phyloP scores from a whole-genome alignment of 2,329 filamentous ascomycete genomes.

The Chaetoscypha palmicola region DNA sequence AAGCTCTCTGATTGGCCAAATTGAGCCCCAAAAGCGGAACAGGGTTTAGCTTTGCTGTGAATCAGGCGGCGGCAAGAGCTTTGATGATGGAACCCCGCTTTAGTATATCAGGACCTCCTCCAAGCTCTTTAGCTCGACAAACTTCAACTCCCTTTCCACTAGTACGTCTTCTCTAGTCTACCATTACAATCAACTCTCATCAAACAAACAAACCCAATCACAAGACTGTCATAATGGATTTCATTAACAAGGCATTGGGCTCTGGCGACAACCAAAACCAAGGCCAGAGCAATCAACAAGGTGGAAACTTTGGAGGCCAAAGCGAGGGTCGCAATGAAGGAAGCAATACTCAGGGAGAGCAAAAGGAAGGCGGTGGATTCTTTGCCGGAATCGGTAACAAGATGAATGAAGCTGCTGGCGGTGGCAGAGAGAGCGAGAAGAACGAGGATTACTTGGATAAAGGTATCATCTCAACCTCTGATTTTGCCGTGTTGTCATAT shows the following conservation, averaged over 20 bases:
- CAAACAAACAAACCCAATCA: neutral
- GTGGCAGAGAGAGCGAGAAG: slow-evolving; percentile 68
- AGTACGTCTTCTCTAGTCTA: too few species aligned
- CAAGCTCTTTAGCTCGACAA: too few species aligned
- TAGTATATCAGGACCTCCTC: too few species aligned
- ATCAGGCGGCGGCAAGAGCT: too few species aligned
- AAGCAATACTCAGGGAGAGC: slow-evolving; percentile 7
- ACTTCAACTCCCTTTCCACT: too few species aligned
- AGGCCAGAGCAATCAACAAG: slow-evolving; percentile 16
- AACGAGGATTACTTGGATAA: slow-evolving; percentile 81
- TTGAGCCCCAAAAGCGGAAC: too few species aligned
- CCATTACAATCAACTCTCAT: neutral
- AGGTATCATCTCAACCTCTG: slow-evolving; percentile 41
- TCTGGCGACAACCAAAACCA: slow-evolving; percentile 31
- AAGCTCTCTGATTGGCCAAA: too few species aligned
- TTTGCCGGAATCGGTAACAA: slow-evolving; percentile 59
- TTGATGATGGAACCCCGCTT: too few species aligned
- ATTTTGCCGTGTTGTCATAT: too few species aligned
- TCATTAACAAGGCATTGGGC: slow-evolving; percentile 45
- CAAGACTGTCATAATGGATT: slow-evolving; percentile 40
- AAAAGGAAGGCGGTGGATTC: slow-evolving; percentile 36
- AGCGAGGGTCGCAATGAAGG: too few species aligned
- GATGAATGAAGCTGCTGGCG: slow-evolving; percentile 64
- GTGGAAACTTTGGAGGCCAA: slow-evolving; percentile 9
- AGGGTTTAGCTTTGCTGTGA: too few species aligned